phyloP scores from a whole-genome alignment of 2,329 filamentous ascomycete genomes.

The Blastomyces silverae region DNA sequence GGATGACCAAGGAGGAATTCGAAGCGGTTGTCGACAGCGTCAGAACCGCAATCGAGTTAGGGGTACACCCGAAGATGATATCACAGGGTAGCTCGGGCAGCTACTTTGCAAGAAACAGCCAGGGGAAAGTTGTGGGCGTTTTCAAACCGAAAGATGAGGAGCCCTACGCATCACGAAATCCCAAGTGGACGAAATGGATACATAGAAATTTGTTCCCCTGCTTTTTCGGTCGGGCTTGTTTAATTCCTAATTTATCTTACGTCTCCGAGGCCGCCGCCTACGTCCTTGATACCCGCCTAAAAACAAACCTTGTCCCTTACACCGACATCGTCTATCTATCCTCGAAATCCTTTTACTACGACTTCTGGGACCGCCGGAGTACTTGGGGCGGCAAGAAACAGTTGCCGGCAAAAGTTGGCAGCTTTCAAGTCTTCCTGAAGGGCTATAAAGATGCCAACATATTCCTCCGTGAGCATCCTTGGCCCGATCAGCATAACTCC shows the following conservation, averaged over 20 bases:
- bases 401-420: constrained; percentile 83
- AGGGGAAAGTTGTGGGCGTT: constrained; percentile 91
- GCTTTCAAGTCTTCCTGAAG: constrained; percentile 95
- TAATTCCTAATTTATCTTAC: constrained; percentile 96
- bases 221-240: constrained; percentile 88
- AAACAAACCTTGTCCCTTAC: constrained; percentile 88
- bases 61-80: constrained; percentile 90
- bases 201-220: constrained; percentile 96
- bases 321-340: constrained; percentile 91
- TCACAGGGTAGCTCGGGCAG: constrained; percentile 95
- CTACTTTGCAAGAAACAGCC: constrained; percentile 88
- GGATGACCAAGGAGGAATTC: constrained; percentile 73
- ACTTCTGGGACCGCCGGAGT: constrained; percentile 89
- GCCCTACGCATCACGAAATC: constrained; percentile 91
- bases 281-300: constrained; percentile 81
- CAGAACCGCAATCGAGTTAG: constrained; percentile 78
- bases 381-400: constrained; percentile 82
- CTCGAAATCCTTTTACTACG: constrained; percentile 96
- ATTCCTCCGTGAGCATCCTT: constrained; percentile 89
- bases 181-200: constrained; percentile 99
- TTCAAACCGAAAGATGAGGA: constrained; percentile 99
- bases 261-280: constrained; percentile 97
- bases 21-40: constrained; percentile 86
- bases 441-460: constrained; percentile 96
- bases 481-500: constrained; percentile 77